phyloP scores from a whole-genome alignment of 805 yeast genomes.

The Schwanniomyces yamadae region DNA sequence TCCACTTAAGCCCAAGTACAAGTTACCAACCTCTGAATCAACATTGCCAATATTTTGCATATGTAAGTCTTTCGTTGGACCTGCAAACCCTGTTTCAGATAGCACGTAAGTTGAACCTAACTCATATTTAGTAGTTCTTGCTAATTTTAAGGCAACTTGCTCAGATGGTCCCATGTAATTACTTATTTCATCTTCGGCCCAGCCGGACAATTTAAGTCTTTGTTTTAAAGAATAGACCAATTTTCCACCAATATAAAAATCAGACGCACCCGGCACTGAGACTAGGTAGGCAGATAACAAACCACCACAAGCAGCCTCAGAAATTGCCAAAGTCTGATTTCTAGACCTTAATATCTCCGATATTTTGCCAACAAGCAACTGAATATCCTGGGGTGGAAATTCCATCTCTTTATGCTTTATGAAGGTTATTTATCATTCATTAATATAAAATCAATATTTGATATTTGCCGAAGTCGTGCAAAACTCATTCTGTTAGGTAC shows the following conservation, averaged over 20 bases:
- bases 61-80: slow-evolving; percentile 55
- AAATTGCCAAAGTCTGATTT: slow-evolving; percentile 68
- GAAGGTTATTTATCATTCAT: too few species aligned
- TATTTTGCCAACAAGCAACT: slow-evolving; percentile 52
- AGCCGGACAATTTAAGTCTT: slow-evolving; percentile 71
- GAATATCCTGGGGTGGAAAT: slow-evolving; percentile 64
- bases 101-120: slow-evolving; percentile 80
- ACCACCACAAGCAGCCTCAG: slow-evolving; percentile 92
- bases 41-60: slow-evolving; percentile 21
- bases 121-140: slow-evolving; percentile 76
- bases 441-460: too few species aligned
- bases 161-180: slow-evolving; percentile 82
- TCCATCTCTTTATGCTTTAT: slow-evolving; percentile 14
- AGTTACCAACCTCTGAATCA: slow-evolving; percentile 56
- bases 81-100: slow-evolving; percentile 88
- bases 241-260: slow-evolving; percentile 81
- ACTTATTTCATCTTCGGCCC: slow-evolving; percentile 68
- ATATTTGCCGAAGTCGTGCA: too few species aligned
- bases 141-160: slow-evolving; percentile 69
- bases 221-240: slow-evolving; percentile 76
- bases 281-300: slow-evolving; percentile 76
- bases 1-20: slow-evolving; percentile 68
- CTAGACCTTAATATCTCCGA: slow-evolving; percentile 53
- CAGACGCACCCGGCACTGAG: slow-evolving; percentile 81
- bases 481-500: too few species aligned